These are phyloP conservation scores for Volvox carteri DNA, from an alignment of 163 green algal species.

Conservation along the genomic window DNA sequence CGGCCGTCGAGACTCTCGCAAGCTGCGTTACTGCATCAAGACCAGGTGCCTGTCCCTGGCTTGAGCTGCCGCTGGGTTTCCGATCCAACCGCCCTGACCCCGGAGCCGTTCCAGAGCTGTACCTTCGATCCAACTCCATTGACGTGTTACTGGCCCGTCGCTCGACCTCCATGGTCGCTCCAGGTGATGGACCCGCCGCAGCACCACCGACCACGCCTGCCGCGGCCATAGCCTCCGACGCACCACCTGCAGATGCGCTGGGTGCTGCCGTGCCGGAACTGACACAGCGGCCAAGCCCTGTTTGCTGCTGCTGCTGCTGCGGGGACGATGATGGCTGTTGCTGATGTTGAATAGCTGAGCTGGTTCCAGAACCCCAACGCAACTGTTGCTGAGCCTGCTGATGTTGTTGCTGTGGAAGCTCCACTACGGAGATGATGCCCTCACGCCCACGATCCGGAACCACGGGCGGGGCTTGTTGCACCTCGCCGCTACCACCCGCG, in stretches of 20 bases:
- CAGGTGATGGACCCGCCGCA: neutral
- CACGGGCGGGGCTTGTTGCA: neutral
- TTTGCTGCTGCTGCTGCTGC: neutral
- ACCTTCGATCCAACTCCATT: neutral
- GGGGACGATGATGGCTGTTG: too few relatives aligned
- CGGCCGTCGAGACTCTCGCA: neutral
- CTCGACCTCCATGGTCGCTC: neutral
- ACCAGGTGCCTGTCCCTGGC: neutral
- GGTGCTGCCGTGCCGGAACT: neutral
- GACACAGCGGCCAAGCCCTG: neutral
- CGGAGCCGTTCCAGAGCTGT: neutral
- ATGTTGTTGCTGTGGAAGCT: neutral
- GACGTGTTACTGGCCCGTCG: neutral
- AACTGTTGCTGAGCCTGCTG: neutral
- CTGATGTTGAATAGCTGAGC: neutral
- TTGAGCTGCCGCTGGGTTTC: conserved; percentile 15
- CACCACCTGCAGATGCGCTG: neutral
- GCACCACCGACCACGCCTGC: neutral
- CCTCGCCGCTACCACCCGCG: neutral
- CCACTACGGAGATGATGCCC: neutral
- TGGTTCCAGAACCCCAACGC: neutral
- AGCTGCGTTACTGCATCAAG: neutral
- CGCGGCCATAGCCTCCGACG: neutral
- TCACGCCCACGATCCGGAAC: neutral
- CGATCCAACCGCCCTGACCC: neutral